These are phyloP conservation scores for Melastoma malabathricum DNA, from an alignment of 345 rosid genomes.

Conservation along the genomic window DNA sequence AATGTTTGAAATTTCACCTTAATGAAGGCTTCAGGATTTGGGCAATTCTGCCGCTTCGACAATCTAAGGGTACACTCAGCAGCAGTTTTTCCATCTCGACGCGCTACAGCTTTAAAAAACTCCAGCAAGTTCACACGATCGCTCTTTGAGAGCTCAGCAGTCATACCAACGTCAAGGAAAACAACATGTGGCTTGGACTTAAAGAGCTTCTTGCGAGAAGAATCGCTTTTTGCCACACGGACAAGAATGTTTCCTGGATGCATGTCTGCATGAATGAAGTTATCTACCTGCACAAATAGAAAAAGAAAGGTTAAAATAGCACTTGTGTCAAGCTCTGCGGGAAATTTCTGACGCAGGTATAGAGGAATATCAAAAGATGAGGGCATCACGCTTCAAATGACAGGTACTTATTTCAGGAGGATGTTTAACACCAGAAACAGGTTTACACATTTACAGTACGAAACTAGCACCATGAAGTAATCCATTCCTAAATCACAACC, in stretches of 20 bases:
- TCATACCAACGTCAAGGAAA: conserved; percentile 99
- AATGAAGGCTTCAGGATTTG: conserved; percentile 67
- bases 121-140: conserved; percentile 73
- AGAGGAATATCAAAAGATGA: no score
- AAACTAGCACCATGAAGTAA: no score
- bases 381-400: no score
- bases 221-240: conserved; percentile 41
- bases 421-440: no score
- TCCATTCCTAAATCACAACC: no score
- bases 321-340: no score
- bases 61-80: conserved; percentile 73
- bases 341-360: no score
- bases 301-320: not conserved
- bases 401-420: no score
- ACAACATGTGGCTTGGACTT: conserved; percentile 84
- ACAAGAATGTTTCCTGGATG: conserved; percentile 98
- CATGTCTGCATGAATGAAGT: conserved; percentile 98
- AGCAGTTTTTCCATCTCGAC: conserved; percentile 83
- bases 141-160: conserved; percentile 82
- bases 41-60: conserved; percentile 83
- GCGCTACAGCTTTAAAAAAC: conserved; percentile 87
- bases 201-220: conserved; percentile 52
- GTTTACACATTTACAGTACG: no score
- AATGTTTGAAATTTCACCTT: conserved; percentile 26
- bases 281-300: conserved; percentile 53